phyloP scores from a whole-genome alignment of 1,284 basidiomycete genomes.

The Malassezia arunalokei region DNA sequence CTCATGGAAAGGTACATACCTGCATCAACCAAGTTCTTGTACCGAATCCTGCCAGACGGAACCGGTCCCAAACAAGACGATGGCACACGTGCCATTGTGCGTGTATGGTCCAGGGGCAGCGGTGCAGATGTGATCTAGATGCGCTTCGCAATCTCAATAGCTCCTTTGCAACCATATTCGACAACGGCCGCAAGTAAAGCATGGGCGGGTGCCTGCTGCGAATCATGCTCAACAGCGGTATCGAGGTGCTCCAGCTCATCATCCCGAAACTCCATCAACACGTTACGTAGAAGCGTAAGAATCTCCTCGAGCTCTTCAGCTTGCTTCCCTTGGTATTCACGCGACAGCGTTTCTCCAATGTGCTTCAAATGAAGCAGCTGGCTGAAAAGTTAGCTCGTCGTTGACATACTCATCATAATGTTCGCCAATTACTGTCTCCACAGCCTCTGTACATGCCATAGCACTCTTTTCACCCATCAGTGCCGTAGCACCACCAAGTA shows the following conservation, averaged over 20 bases:
- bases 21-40: constrained; percentile 3
- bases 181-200: constrained; percentile 74
- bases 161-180: constrained; percentile 72
- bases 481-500: constrained; percentile 71
- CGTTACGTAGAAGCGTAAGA: constrained; percentile 56
- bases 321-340: not conserved
- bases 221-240: constrained; percentile 75
- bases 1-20: constrained; percentile 3
- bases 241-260: constrained; percentile 90
- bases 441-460: constrained; percentile 96
- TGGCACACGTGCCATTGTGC: constrained; percentile 7
- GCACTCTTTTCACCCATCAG: constrained; percentile 81
- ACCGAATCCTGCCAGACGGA: constrained; percentile 9
- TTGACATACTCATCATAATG: constrained; percentile 83
- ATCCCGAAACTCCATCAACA: constrained; percentile 77
- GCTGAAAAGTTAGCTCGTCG: constrained; percentile 1
- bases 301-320: constrained; percentile 4
- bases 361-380: constrained; percentile 29
- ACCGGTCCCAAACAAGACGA: constrained; percentile 9
- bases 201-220: constrained; percentile 82
- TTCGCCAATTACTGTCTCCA: constrained; percentile 93
- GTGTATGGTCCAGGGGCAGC: constrained; percentile 10
- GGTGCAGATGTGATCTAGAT: constrained; percentile 49
- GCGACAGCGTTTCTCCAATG: constrained; percentile 18
- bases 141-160: constrained; percentile 75